Base-by-base conservation (phyloP, 2,329 filamentous ascomycete genomes). In the Onygenales sp. region DNA sequence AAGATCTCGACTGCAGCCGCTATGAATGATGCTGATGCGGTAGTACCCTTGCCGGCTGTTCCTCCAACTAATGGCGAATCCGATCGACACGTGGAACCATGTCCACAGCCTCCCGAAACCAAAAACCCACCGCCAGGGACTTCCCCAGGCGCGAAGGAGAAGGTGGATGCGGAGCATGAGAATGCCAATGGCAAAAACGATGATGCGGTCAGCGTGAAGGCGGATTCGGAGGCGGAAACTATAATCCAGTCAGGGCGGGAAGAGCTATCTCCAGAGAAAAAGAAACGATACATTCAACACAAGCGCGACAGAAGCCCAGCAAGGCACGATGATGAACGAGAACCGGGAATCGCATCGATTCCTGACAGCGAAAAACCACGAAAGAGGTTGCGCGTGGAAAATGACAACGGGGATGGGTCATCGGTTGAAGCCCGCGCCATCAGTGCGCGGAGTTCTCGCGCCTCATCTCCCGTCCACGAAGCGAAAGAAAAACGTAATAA, bases 171-270 rank as follows among this genome's bases (percentile, higher is more conserved):
- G 31, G 37, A 33, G 17, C 43, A 40, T 17, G 40, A 17, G 27
- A 56, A 56, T 42, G 53, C 53, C 44, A 55, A 51, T 50, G 55
- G 49, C 42, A 54, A 57, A 21, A 54, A 49, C 42, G 57, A 62
- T 32, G 66, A 73, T 52, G 70, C 64, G 32, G 63, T 63, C 27
- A 62, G 62, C 52, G 69, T 70, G 54, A 68, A 68, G 54, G 70
- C 70, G 48, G 73, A 76, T 60, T 75, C 73, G 44, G 73, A 76
- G 63, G 73, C 73, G 52, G 73, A 76, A 62, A 76, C 73, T 17
- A 72, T 75, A 54, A 76, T 76, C 53, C 72, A 75, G 59, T 75
- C 70, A 10, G 70, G 70, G 51, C 69, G 70, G 32, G 70, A 73
- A 42, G 70, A 73, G 58, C 57, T 73, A 52, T 73, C 73, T 6